phyloP scores from a whole-genome alignment of 371 early-diverging fungal species.

The Mucor irregularis region DNA sequence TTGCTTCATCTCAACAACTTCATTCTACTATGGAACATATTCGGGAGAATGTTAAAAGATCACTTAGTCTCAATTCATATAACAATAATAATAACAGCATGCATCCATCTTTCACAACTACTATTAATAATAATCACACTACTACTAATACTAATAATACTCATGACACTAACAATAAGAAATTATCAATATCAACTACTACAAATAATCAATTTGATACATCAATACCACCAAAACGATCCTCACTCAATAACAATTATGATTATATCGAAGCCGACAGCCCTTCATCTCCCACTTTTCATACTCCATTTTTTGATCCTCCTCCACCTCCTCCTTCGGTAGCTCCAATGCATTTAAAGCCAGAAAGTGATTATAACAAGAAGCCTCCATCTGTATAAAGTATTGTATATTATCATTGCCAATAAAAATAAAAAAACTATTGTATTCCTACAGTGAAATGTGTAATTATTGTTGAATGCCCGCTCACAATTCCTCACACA shows the following conservation, averaged over 20 bases:
- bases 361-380: too few species aligned
- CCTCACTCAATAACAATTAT: constrained; percentile 30
- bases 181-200: not conserved
- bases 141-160: not conserved
- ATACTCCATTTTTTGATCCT: constrained; percentile 36
- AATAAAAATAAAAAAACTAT: too few species aligned
- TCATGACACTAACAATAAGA: not conserved
- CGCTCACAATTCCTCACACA: too few species aligned
- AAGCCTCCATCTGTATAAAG: too few species aligned
- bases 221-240: constrained; percentile 30
- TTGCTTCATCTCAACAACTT: too few species aligned
- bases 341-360: too few species aligned
- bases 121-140: not conserved
- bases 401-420: too few species aligned
- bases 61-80: not conserved
- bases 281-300: constrained; percentile 40
- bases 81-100: not conserved
- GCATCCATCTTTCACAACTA: not conserved
- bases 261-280: constrained; percentile 33
- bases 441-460: too few species aligned
- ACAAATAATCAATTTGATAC: not conserved
- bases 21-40: not conserved
- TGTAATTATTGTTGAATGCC: too few species aligned
- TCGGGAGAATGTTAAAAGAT: not conserved
- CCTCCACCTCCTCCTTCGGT: too few species aligned